Base-by-base conservation (phyloP, 2,329 filamentous ascomycete species). In the Colletotrichum liriopes region DNA sequence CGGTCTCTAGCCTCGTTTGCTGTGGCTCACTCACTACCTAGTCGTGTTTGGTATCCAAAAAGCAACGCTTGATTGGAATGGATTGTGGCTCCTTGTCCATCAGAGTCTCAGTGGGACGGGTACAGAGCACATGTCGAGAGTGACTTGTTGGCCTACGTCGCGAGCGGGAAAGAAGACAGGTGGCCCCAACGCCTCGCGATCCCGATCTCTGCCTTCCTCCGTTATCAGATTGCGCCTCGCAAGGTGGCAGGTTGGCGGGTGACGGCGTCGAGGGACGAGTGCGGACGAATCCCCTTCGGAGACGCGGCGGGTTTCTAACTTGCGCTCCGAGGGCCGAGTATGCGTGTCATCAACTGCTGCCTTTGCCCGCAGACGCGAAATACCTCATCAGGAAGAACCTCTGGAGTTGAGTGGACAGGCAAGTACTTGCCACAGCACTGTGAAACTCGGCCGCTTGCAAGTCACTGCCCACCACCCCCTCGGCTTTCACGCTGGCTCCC, bases 21-120 rank as follows among this genome's bases (percentile, higher is more conserved):
- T 60, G 70, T 72, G 70, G 70, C 70, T 70, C 70, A 67, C 55
- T 32, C 70, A 67, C 55, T 32, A 26, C 63, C 65, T 55, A 29
- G 67, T 49, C 65, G 39, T 68, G 37, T 43, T 59, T 63, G 65
- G 51, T 26, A 18, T 60, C n/a, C 4, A 1, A n/a, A 58, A 67
- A 71, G 65, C 49, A 59, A 68, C 26, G 35, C 9, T 35, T 32
- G 20, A 72, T 68, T 67, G 51, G 58, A 72, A 72, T 72, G 69
- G 64, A 67, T 62, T 58, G 32, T 59, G 68, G 63, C 68, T 55
- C 29, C 62, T 32, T 20, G 47, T 35, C 35, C 29, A 54, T 43
- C 35, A 8, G 6, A 45, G 35, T 12, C 29, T 35, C 8, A 1
- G 29, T 35, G 51, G 5, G 18, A 29, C 14, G 35, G 23, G 26